Conservation (phyloP, 2,329 filamentous ascomycete genomes). For the Aspergillaceae sp. region DNA sequence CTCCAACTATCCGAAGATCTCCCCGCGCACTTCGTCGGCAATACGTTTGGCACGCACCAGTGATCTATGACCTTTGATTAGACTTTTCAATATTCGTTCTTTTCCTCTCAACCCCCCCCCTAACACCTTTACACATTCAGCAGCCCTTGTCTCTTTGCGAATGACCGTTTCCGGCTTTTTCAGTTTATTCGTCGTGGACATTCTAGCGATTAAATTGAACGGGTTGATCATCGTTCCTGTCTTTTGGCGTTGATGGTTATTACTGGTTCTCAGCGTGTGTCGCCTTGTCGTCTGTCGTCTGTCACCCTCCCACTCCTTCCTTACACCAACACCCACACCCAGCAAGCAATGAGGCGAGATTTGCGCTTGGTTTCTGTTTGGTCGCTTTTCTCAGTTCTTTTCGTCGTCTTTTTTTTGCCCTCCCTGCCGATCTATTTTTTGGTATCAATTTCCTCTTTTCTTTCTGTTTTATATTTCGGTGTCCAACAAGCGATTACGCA, state of each 20-base stretch:
- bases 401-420: no score
- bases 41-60: neutral
- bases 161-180: neutral
- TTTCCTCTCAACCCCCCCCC: neutral
- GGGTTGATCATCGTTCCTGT: slow-evolving; percentile 15
- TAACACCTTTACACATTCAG: slow-evolving; percentile 7
- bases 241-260: slow-evolving; percentile 14
- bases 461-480: neutral
- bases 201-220: slow-evolving; percentile 24
- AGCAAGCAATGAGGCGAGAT: neutral
- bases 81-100: neutral
- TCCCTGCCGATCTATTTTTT: no score
- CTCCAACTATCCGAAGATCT: neutral
- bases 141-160: slow-evolving; percentile 2
- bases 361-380: neutral
- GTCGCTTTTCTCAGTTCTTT: neutral
- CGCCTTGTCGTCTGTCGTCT: no score
- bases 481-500: neutral
- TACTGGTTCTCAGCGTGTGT: slow-evolving; percentile 2
- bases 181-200: slow-evolving; percentile 18
- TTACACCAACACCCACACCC: neutral
- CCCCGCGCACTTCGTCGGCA: neutral
- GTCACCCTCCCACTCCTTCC: neutral
- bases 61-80: no score
- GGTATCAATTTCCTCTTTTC: neutral